phyloP scores from a whole-genome alignment of 805 yeast genomes.

The Maudiozyma turicensis region DNA sequence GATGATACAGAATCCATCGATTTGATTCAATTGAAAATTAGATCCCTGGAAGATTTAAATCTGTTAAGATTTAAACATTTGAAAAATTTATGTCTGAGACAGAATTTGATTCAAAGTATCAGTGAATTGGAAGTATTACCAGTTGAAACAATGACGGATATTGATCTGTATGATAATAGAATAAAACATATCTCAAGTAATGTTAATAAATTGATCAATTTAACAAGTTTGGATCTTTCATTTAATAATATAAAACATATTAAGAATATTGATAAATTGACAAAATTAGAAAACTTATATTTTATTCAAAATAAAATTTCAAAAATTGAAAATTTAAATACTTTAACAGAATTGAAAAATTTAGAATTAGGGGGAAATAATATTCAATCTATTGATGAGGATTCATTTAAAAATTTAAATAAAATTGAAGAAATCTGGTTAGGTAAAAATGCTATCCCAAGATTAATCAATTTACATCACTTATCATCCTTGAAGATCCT shows the following conservation, averaged over 20 bases:
- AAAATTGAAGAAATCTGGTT: conserved; percentile 77
- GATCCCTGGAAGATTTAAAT: conserved; percentile 50
- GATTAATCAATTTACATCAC: conserved; percentile 50
- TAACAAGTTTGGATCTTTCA: conserved; percentile 66
- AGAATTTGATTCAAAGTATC: conserved; percentile 69
- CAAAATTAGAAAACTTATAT: conserved; percentile 56
- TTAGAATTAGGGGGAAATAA: conserved; percentile 87
- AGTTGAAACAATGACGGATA: conserved; percentile 50
- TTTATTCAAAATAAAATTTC: conserved; percentile 83
- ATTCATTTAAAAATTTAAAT: conserved; percentile 42
- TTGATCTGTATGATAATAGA: conserved; percentile 88
- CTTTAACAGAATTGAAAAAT: conserved; percentile 47
- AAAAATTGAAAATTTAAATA: conserved; percentile 57
- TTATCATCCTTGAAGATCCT: conserved; percentile 59
- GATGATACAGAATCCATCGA: conserved; percentile 54
- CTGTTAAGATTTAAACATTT: conserved; percentile 48
- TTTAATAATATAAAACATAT: conserved; percentile 84
- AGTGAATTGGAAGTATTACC: conserved; percentile 57
- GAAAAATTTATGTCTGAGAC: conserved; percentile 63
- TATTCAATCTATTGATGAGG: conserved; percentile 36
- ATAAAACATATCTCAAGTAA: conserved; percentile 76
- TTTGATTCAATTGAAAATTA: conserved; percentile 59
- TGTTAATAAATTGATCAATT: conserved; percentile 46
- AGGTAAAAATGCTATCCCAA: conserved; percentile 73
- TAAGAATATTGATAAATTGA: conserved; percentile 60